phyloP scores from a whole-genome alignment of 169 alveolate genomes.

The Perkinsus olseni region DNA sequence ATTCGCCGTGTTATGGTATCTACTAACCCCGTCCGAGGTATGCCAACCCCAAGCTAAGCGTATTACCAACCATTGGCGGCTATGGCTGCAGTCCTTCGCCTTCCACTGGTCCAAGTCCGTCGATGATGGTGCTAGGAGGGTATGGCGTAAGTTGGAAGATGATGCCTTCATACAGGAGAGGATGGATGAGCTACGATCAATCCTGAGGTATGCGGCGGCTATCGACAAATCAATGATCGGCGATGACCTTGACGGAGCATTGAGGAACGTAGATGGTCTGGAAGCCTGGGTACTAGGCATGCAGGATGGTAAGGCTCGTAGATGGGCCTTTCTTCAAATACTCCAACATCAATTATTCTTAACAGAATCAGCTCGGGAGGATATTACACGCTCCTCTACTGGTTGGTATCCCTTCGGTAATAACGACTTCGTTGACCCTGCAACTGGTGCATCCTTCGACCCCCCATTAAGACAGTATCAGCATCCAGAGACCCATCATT shows the following conservation, averaged over 20 bases:
- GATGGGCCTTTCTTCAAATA: background rate
- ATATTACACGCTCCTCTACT: background rate
- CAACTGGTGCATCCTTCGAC: background rate
- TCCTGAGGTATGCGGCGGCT: background rate
- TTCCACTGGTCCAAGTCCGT: background rate
- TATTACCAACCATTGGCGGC: background rate
- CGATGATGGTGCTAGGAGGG: background rate
- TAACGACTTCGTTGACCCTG: background rate
- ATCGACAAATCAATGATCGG: background rate
- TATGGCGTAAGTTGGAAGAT: background rate
- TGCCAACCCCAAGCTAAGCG: background rate
- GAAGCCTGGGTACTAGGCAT: background rate
- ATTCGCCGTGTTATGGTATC: background rate
- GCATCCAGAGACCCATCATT: background rate
- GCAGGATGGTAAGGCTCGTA: background rate
- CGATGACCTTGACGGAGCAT: background rate
- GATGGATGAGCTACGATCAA: background rate
- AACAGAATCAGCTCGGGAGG: background rate
- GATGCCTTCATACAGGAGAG: background rate
- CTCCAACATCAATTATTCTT: background rate
- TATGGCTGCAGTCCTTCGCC: background rate
- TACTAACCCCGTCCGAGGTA: background rate
- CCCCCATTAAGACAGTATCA: background rate
- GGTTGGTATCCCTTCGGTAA: background rate
- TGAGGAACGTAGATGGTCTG: background rate